A percentile compares a stretch with the other conserved stretches of the same genome.
These are phyloP conservation scores for Spathaspora gorwiae DNA, from an alignment of 805 yeast species.

Conservation along the genomic window DNA sequence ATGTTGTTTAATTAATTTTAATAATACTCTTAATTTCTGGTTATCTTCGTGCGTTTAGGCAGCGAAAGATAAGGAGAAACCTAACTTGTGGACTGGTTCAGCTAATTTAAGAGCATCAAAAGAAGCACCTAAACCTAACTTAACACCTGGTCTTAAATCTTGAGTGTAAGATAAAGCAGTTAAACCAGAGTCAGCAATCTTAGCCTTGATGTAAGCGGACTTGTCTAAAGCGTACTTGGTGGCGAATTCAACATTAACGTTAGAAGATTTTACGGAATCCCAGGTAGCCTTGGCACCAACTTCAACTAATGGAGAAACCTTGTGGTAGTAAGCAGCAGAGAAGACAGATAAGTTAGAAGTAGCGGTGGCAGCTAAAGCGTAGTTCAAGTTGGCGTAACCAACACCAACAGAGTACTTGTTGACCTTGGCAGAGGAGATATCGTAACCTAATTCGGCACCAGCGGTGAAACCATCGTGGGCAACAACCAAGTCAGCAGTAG, in stretches of 20 bases:
- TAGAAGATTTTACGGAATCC: slow-evolving; percentile 78
- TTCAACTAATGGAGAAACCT: slow-evolving; percentile 84
- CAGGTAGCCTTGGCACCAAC: slow-evolving; percentile 97
- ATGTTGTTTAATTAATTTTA: too few species aligned
- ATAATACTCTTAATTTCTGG: too few species aligned
- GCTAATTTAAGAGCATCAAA: slow-evolving; percentile 92
- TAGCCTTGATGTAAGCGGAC: slow-evolving; percentile 90
- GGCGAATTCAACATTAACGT: slow-evolving; percentile 92
- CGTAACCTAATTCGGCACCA: slow-evolving; percentile 97
- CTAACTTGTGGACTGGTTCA: slow-evolving; percentile 97
- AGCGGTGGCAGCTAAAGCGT: slow-evolving; percentile 81
- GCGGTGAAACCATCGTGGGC: slow-evolving; percentile 96
- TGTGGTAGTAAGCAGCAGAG: slow-evolving; percentile 96
- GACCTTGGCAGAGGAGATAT: slow-evolving; percentile 85
- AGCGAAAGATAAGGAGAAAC: slow-evolving; percentile 88
- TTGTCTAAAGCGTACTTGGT: slow-evolving; percentile 89
- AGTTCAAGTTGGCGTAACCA: slow-evolving; percentile 86
- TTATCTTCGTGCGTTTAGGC: slow-evolving; percentile 46
- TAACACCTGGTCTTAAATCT: slow-evolving; percentile 92
- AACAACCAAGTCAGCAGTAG: slow-evolving; percentile 90
- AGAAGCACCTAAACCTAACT: slow-evolving; percentile 94
- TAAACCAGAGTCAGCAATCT: slow-evolving; percentile 93
- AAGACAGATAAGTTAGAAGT: slow-evolving; percentile 82
- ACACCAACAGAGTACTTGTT: slow-evolving; percentile 91
- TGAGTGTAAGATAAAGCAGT: slow-evolving; percentile 93